phyloP scores from a whole-genome alignment of 257 asterid species.

The Gardenia jasminoides region DNA sequence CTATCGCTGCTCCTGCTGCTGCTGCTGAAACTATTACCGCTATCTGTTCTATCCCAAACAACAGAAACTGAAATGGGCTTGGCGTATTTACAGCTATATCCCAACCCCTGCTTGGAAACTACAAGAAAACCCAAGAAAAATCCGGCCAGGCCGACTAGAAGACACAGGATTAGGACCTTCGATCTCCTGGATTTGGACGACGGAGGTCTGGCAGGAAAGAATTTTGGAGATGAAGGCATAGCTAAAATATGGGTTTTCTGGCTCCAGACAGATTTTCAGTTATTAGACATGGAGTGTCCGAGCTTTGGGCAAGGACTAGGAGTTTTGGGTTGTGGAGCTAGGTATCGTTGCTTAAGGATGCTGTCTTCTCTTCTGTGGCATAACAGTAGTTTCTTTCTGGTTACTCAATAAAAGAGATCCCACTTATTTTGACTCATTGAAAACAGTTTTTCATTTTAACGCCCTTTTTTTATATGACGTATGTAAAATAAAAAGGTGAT shows the following conservation, averaged over 20 bases:
- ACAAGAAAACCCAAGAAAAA: slow-evolving; percentile 52
- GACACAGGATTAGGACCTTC: slow-evolving; percentile 36
- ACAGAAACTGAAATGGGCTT: slow-evolving; percentile 74
- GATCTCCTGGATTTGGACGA: slow-evolving; percentile 46
- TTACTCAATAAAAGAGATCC: too few relatives aligned
- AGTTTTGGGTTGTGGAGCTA: too few relatives aligned
- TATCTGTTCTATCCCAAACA: slow-evolving; percentile 62
- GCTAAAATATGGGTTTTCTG: not conserved
- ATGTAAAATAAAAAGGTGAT: too few relatives aligned
- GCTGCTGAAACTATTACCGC: slow-evolving; percentile 19
- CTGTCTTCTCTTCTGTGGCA: too few relatives aligned
- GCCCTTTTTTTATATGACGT: too few relatives aligned
- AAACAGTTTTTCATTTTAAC: too few relatives aligned
- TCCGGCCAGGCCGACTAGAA: slow-evolving; percentile 54
- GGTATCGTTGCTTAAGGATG: too few relatives aligned
- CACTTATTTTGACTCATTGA: too few relatives aligned
- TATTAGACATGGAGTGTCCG: too few relatives aligned
- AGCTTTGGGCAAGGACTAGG: too few relatives aligned
- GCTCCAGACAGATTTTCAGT: too few relatives aligned
- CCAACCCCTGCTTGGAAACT: slow-evolving; percentile 41
- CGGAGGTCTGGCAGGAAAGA: slow-evolving; percentile 60
- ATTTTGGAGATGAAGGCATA: slow-evolving; percentile 87
- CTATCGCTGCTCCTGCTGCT: not conserved
- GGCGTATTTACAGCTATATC: slow-evolving; percentile 39
- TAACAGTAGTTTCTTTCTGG: too few relatives aligned